These are phyloP conservation scores for Yarrowia osloensis DNA, from an alignment of 805 yeast genomes.

Conservation along the genomic window DNA sequence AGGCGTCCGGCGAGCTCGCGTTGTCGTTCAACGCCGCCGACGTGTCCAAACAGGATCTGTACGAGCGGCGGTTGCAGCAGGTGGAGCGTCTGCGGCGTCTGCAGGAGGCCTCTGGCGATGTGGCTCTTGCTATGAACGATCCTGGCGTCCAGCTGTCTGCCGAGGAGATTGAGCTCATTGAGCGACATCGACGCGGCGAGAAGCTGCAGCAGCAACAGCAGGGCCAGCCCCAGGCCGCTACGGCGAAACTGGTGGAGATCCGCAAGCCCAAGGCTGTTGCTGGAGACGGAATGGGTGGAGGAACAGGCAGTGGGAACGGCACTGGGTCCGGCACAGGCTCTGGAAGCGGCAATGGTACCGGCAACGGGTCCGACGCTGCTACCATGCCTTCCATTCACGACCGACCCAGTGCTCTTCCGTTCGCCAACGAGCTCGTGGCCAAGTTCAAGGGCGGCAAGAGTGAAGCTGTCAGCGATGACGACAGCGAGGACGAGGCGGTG, in stretches of 20 bases:
- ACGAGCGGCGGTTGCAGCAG: constrained; percentile 12
- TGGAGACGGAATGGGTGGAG: background rate
- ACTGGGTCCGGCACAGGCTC: background rate
- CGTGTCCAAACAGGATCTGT: constrained; percentile 25
- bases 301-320: background rate
- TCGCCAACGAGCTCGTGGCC: constrained; percentile 31
- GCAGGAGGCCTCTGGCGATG: constrained; percentile 65
- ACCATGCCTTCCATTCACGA: constrained; percentile 25
- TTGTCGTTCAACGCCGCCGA: constrained; percentile 6
- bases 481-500: background rate
- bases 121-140: constrained; percentile 44
- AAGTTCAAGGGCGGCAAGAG: constrained; percentile 8
- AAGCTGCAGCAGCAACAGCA: background rate
- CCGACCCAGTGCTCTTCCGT: constrained; percentile 21
- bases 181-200: constrained; percentile 11
- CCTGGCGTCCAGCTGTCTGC: constrained; percentile 16
- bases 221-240: background rate
- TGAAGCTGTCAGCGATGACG: background rate
- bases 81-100: constrained; percentile 48
- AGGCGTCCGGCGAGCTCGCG: constrained; percentile 63
- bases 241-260: constrained; percentile 3
- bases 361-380: constrained; percentile 1
- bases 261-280: constrained; percentile 2
- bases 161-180: constrained; percentile 29
- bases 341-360: background rate